These are phyloP conservation scores for Flaveria bidentis DNA, from an alignment of 129 eudicot genomes.

Conservation along the genomic window DNA sequence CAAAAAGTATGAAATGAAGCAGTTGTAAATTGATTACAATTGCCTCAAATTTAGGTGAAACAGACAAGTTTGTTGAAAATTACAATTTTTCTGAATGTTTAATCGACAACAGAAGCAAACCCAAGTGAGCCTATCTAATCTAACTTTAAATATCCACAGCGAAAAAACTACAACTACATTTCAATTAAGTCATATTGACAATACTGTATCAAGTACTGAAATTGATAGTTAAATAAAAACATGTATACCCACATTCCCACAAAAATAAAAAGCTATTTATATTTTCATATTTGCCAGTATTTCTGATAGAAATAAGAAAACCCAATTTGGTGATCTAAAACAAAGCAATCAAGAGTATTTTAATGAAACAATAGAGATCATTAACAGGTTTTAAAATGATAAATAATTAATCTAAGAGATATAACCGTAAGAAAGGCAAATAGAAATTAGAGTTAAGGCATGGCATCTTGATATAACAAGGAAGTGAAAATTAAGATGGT, in stretches of 20 bases:
- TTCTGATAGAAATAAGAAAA: neutral
- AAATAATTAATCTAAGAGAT: neutral
- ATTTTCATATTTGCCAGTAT: neutral
- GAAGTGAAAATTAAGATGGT: too few relatives aligned
- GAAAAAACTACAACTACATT: neutral
- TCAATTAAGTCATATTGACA: neutral
- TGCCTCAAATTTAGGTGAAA: neutral
- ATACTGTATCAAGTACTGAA: neutral
- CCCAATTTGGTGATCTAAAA: neutral
- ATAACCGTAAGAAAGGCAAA: neutral
- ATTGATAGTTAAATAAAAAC: neutral
- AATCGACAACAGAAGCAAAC: neutral
- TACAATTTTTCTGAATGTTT: neutral
- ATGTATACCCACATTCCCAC: neutral
- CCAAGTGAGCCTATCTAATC: neutral
- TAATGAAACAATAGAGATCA: neutral
- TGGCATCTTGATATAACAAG: too few relatives aligned
- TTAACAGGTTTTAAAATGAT: neutral
- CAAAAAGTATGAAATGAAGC: neutral
- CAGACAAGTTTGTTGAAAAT: neutral
- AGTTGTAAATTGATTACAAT: neutral
- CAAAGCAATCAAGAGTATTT: neutral
- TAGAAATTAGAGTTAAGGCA: too few relatives aligned
- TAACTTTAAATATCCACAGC: neutral
- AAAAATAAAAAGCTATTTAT: neutral